Base-by-base conservation (phyloP, 192 early-diverging fungal species). In the Linnemannia exigua region DNA sequence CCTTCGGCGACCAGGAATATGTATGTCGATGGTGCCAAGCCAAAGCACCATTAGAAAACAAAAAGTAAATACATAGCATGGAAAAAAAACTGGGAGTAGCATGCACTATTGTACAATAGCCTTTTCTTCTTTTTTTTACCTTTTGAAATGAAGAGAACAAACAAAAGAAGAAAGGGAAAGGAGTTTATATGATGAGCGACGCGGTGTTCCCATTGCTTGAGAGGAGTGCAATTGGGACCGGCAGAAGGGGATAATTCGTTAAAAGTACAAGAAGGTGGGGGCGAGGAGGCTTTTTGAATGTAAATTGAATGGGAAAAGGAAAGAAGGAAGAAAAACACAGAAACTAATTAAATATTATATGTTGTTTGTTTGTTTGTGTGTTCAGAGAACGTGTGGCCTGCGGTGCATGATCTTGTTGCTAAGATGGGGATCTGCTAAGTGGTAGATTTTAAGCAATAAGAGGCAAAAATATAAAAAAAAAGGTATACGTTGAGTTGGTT, bases 1-100 rank as follows among this genome's bases (percentile, higher is more conserved):
- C 98, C 97, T 20, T 95, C 95, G 46, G 97, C 97, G 48, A 98
- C 97, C 19, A 91, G 97, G 63, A 99, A 98, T 89, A 91, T 99
- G 91, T 92, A 92, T 74, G 95, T 95, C 5, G 95, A 95, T 84
- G 95, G 94, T 5, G 78, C 84, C 33, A 86, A 86, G 61, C 78
- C 84, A 50, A 86, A 86, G 63, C 84, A 86, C 68, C 78, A 86
- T 44, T 86, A 77, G 36, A 20, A 37, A 54, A 2, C 22, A 19
- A 3, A 41, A 12, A 50, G 6, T 5, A 63, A 63, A 46, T 7
- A 48, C 5, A 35, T 33, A 46, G 47, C 17, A 50, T 31, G 17
- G n/a, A 37, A 71, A 47, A 71, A 71, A 71, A 20, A 41, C n/a
- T n/a, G 20, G 1, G 28, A 70, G 41, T 5, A 36, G 35, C 28